Conservation (phyloP, 2,329 filamentous ascomycete genomes). For the Lachnellula hyalina region DNA sequence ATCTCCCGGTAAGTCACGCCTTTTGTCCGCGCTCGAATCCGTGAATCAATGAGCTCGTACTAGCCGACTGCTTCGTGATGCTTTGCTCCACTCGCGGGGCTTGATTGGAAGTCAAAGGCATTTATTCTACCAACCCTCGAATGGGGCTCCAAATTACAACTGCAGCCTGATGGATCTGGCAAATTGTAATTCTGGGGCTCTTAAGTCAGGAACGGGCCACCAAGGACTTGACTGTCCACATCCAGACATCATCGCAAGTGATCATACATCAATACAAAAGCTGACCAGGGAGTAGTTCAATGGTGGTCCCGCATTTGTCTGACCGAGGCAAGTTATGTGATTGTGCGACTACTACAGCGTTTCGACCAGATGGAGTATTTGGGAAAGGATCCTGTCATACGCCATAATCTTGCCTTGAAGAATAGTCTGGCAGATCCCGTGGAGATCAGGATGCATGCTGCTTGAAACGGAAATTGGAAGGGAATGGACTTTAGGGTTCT, state of each 20-base stretch:
- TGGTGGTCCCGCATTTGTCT: constrained; percentile 35
- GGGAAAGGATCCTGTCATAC: constrained; percentile 28
- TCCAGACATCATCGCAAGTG: not conserved
- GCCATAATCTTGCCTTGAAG: constrained; percentile 25
- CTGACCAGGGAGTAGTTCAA: constrained; percentile 28
- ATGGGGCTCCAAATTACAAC: too few relatives aligned
- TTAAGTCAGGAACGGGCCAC: too few relatives aligned
- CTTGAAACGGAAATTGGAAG: not conserved
- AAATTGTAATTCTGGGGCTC: too few relatives aligned
- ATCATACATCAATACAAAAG: not conserved
- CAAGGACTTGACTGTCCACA: too few relatives aligned
- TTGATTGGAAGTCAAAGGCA: too few relatives aligned
- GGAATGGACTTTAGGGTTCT: too few relatives aligned
- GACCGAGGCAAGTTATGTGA: constrained; percentile 32
- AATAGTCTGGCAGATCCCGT: constrained; percentile 32
- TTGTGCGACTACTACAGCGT: constrained; percentile 32
- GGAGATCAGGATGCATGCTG: constrained; percentile 31
- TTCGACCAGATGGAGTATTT: constrained; percentile 31
- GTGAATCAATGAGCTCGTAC: too few relatives aligned
- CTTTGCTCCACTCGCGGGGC: too few relatives aligned
- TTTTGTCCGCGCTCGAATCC: not conserved
- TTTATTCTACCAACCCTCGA: too few relatives aligned
- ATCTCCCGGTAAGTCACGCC: constrained; percentile 29
- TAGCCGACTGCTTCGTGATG: too few relatives aligned
- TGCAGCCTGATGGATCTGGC: too few relatives aligned